These are phyloP conservation scores for Ogataea pignaliae DNA, from an alignment of 805 yeast species.

Conservation along the genomic window DNA sequence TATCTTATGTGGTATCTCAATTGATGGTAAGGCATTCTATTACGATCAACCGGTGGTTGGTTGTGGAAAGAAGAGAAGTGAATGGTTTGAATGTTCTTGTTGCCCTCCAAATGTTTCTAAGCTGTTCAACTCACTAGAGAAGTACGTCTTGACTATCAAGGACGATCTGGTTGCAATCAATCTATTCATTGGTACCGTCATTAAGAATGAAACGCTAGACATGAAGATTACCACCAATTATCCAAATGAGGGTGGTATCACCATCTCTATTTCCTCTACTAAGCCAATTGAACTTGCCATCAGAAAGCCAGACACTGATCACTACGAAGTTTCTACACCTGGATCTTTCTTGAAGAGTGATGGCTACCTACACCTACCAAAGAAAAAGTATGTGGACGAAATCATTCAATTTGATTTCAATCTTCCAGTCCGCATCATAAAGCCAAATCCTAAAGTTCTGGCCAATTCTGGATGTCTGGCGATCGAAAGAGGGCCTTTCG, in stretches of 20 bases:
- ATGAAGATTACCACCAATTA: conserved; percentile 9
- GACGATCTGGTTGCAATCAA: conserved; percentile 11
- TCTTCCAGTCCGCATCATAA: conserved; percentile 9
- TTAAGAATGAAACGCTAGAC: conserved; percentile 1
- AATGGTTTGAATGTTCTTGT: conserved; percentile 22
- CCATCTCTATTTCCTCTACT: conserved; percentile 2
- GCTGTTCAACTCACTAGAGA: conserved; percentile 20
- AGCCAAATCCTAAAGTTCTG: conserved; percentile 15
- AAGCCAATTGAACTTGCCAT: conserved; percentile 11
- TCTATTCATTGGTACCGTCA: conserved; percentile 14
- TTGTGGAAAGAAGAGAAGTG: conserved; percentile 10
- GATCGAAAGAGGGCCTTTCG: conserved; percentile 21
- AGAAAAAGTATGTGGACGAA: conserved; percentile 6
- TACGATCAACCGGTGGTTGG: conserved; percentile 23
- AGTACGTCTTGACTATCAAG: conserved; percentile 9
- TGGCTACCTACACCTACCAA: conserved; percentile 12
- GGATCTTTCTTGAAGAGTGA: not conserved
- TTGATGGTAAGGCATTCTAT: conserved; percentile 20
- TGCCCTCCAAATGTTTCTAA: conserved; percentile 28
- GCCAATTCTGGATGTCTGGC: conserved; percentile 19
- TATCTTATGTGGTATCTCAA: conserved; percentile 23
- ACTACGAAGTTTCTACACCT: conserved; percentile 2
- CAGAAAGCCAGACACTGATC: conserved; percentile 9
- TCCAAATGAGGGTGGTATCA: conserved; percentile 13
- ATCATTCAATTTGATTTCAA: conserved; percentile 6